These are phyloP conservation scores for Neofusicoccum ribis DNA, from an alignment of 2,329 filamentous ascomycete species.

Conservation along the genomic window DNA sequence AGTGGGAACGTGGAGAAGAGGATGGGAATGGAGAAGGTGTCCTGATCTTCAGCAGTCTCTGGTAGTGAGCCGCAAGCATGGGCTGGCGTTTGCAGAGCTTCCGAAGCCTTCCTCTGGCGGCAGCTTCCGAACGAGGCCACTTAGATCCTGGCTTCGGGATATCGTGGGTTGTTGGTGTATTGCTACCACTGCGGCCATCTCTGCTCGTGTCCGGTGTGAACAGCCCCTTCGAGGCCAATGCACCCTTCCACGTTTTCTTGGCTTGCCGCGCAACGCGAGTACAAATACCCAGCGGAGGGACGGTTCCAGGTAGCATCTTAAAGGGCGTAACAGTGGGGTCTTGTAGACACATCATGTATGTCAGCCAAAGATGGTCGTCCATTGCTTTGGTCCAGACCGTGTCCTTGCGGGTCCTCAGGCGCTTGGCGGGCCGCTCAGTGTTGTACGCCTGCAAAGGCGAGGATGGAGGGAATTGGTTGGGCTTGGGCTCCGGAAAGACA, in stretches of 20 bases:
- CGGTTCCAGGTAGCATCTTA: slow-evolving; percentile 64
- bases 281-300: slow-evolving; percentile 64
- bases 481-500: slow-evolving; percentile 42
- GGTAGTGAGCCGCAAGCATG: slow-evolving; percentile 63
- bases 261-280: slow-evolving; percentile 63
- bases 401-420: slow-evolving; percentile 43
- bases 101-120: slow-evolving; percentile 59
- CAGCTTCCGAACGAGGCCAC: slow-evolving; percentile 60
- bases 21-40: slow-evolving; percentile 60
- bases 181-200: slow-evolving; percentile 46
- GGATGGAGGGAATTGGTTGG: slow-evolving; percentile 28
- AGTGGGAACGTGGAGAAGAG: slow-evolving; percentile 34
- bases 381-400: slow-evolving; percentile 61
- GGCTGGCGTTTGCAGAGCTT: slow-evolving; percentile 62
- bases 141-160: slow-evolving; percentile 40
- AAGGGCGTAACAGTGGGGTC: slow-evolving; percentile 67
- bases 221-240: slow-evolving; percentile 26
- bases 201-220: slow-evolving; percentile 48
- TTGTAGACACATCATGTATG: slow-evolving; percentile 65
- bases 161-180: slow-evolving; percentile 46
- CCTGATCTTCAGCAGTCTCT: slow-evolving; percentile 60
- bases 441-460: slow-evolving; percentile 33
- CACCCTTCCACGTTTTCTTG: slow-evolving; percentile 59
- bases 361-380: slow-evolving; percentile 67
- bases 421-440: slow-evolving; percentile 37